These are phyloP conservation scores for Solanum arcanum DNA, from an alignment of 257 asterid genomes.

Conservation along the genomic window DNA sequence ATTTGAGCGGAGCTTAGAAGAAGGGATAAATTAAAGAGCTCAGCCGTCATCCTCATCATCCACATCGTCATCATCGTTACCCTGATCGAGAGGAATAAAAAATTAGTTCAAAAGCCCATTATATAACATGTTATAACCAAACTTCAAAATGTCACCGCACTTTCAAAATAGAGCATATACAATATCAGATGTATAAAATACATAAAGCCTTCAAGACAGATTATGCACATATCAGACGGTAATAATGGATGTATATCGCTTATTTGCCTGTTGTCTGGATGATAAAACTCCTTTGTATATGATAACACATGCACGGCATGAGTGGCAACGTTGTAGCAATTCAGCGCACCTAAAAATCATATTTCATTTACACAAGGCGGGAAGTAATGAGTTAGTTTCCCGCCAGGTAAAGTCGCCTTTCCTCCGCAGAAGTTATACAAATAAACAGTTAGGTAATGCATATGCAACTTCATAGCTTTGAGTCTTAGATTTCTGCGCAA, in stretches of 20 bases:
- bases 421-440: not conserved
- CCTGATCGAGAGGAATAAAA: not conserved
- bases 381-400: not conserved
- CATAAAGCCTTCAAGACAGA: not conserved
- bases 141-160: not conserved
- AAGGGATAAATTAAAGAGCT: not conserved
- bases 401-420: not conserved
- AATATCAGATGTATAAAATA: not conserved
- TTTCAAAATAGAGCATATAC: not conserved
- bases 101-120: not conserved
- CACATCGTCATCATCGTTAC: conserved; percentile 9
- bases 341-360: not conserved
- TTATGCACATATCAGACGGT: not conserved
- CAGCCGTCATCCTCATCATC: conserved; percentile 5
- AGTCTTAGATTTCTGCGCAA: not conserved
- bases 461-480: not conserved
- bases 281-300: not conserved
- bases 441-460: not conserved
- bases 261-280: not conserved
- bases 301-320: not conserved
- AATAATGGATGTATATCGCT: not conserved
- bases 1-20: not conserved
- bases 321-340: not conserved
- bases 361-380: not conserved
- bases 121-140: conserved; percentile 2